Evolutionary conservation across 371 early-diverging fungal species (phyloP), one percentile per base, ranked within the genome.

Genomic region (Rhizomucor miehei): DNA sequence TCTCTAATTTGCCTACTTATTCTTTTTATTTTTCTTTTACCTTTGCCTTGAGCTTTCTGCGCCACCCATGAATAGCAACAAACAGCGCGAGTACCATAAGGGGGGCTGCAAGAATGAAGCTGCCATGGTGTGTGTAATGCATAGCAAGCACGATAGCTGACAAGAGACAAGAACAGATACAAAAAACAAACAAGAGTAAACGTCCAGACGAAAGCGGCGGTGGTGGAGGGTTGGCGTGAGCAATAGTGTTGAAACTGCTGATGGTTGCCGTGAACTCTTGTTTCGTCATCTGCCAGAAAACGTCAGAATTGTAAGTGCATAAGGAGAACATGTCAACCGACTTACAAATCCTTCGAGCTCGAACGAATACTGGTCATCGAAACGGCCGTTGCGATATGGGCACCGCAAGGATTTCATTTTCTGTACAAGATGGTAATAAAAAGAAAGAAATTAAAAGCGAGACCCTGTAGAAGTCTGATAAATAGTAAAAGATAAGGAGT

Each of bases 321-420:
- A 6, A 20, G 13, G 6, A 49, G 6, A 3, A 49, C 5, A 49
- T 49, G 4, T 48, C 50, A n/a, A n/a, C 35, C 6, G 19, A 47
- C 59, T 47, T 53, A 59, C 60, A 44, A 59, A 65, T 19, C 69
- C 73, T 35, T 73, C 59, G 10, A 73, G 51, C 36, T 69, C 73
- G 29, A 69, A 53, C 2, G 65, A 61, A 20, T 73, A 73, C 53
- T 69, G 66, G 59, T 69, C 60, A 25, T 69, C 69, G 56, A 73
- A 73, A 14, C 60, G 52, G 37, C 59, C 54, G 12, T 56, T 50
- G 35, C 54, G 49, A 52, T 66, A 64, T n/a, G 57, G 46, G 51
- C 73, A 73, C 21, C 64, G 73, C 51, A 73, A 49, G 8, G 67
- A 64, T 44, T 73, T 73, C 73, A 73, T 66, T 48, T 47, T 48